phyloP scores from a whole-genome alignment of 2,329 filamentous ascomycete genomes.

The Passalora sequoiae region DNA sequence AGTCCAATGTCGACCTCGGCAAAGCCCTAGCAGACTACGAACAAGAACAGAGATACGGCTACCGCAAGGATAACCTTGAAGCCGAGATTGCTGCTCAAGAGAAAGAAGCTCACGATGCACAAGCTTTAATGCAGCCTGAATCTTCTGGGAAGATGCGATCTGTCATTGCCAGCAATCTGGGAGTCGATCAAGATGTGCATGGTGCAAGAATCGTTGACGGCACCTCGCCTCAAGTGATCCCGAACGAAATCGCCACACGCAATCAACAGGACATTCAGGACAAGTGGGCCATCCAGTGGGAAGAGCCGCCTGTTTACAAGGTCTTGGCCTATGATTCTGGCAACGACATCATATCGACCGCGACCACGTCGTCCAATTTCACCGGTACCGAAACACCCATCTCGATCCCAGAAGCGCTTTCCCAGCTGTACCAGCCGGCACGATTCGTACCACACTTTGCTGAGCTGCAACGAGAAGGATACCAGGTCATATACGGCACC shows the following conservation, averaged over 20 bases:
- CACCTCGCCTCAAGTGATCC: constrained; percentile 8
- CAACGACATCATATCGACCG: constrained; percentile 53
- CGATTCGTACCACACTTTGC: constrained; percentile 62
- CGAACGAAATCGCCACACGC: constrained; percentile 7
- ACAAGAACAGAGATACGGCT: constrained; percentile 17
- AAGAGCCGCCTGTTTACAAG: constrained; percentile 50
- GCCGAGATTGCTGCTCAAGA: constrained; percentile 23
- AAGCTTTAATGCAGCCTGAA: constrained; percentile 11
- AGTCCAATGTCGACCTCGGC: constrained; percentile 22
- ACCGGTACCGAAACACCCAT: constrained; percentile 48
- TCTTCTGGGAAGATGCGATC: constrained; percentile 8
- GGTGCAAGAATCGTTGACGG: constrained; percentile 13
- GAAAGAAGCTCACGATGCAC: constrained; percentile 19
- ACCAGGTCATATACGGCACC: constrained; percentile 60
- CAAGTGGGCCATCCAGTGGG: constrained; percentile 22
- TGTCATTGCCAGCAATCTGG: constrained; percentile 3
- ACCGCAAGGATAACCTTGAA: constrained; percentile 21
- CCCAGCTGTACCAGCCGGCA: constrained; percentile 56
- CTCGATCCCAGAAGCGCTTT: constrained; percentile 56
- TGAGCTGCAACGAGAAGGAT: constrained; percentile 56
- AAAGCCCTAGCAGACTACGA: constrained; percentile 27
- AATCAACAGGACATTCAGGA: constrained; percentile 3
- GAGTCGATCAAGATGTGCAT: constrained; percentile 14
- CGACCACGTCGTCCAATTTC: constrained; percentile 54
- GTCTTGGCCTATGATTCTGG: constrained; percentile 61